Conservation (phyloP, 2,329 filamentous ascomycete genomes). For the Scedosporium minutisporum region DNA sequence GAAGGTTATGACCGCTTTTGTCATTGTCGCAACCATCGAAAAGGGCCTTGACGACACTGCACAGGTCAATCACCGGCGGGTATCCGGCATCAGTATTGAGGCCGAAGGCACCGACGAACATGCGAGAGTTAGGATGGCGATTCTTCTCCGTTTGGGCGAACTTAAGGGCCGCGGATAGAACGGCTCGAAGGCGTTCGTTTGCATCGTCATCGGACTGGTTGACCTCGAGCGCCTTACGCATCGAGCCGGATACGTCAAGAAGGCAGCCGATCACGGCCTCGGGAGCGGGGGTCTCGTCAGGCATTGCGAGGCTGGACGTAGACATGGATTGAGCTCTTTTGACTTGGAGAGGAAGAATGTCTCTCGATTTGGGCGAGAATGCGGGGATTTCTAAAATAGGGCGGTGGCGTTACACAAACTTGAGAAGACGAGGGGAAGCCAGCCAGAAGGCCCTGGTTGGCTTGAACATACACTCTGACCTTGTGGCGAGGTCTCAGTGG, state of each 20-base stretch:
- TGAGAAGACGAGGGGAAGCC: too few relatives aligned
- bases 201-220: not conserved
- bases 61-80: not conserved
- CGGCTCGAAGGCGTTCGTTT: not conserved
- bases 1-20: not conserved
- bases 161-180: not conserved
- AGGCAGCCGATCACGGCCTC: not conserved
- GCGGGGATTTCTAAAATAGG: too few relatives aligned
- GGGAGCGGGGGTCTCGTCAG: too few relatives aligned
- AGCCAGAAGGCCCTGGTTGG: too few relatives aligned
- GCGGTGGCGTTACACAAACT: too few relatives aligned
- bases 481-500: too few relatives aligned
- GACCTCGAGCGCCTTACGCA: not conserved
- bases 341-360: too few relatives aligned
- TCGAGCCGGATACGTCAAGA: not conserved
- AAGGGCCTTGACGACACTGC: not conserved
- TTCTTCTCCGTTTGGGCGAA: not conserved
- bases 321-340: too few relatives aligned
- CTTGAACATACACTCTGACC: too few relatives aligned
- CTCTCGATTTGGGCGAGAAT: too few relatives aligned
- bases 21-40: not conserved
- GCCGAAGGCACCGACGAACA: not conserved
- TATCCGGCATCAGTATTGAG: not conserved
- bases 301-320: too few relatives aligned
- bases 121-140: not conserved